phyloP scores from a whole-genome alignment of 805 yeast genomes.

The Wickerhamiella hasegawae region DNA sequence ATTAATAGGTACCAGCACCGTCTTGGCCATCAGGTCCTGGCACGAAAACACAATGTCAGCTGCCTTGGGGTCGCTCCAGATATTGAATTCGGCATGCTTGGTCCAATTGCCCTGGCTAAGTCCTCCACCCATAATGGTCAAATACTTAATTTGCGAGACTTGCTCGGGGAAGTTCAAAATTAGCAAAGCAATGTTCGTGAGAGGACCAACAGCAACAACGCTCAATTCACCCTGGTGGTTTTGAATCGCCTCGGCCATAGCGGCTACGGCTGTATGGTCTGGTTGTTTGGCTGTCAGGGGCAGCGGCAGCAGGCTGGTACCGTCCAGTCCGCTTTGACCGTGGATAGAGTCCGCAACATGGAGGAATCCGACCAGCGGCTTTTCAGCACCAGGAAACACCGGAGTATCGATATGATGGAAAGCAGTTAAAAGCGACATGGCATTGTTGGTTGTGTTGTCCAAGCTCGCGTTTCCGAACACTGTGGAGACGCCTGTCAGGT shows the following conservation, averaged over 20 bases:
- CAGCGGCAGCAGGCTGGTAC: constrained; percentile 42
- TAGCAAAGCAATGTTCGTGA: constrained; percentile 54
- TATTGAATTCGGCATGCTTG: constrained; percentile 52
- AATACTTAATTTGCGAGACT: constrained; percentile 30
- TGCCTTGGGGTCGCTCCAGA: constrained; percentile 62
- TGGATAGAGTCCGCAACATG: constrained; percentile 48
- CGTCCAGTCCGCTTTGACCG: constrained; percentile 65
- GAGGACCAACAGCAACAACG: constrained; percentile 60
- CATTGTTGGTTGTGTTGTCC: constrained; percentile 49
- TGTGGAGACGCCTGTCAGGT: constrained; percentile 54
- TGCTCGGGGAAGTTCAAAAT: constrained; percentile 39
- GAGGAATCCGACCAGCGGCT: constrained; percentile 38
- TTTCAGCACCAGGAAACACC: constrained; percentile 49
- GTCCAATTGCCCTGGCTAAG: constrained; percentile 31
- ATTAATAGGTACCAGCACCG: constrained; percentile 48
- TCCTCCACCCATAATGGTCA: constrained; percentile 71
- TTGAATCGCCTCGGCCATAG: constrained; percentile 29
- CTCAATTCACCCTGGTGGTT: constrained; percentile 33
- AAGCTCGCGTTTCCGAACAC: constrained; percentile 59
- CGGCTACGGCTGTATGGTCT: constrained; percentile 25
- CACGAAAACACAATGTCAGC: constrained; percentile 41
- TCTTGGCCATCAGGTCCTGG: constrained; percentile 30
- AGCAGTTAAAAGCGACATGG: constrained; percentile 50
- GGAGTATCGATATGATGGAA: constrained; percentile 33
- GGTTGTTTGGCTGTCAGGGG: constrained; percentile 25